Conservation (phyloP, 805 yeast genomes). For the Candida incommunis region DNA sequence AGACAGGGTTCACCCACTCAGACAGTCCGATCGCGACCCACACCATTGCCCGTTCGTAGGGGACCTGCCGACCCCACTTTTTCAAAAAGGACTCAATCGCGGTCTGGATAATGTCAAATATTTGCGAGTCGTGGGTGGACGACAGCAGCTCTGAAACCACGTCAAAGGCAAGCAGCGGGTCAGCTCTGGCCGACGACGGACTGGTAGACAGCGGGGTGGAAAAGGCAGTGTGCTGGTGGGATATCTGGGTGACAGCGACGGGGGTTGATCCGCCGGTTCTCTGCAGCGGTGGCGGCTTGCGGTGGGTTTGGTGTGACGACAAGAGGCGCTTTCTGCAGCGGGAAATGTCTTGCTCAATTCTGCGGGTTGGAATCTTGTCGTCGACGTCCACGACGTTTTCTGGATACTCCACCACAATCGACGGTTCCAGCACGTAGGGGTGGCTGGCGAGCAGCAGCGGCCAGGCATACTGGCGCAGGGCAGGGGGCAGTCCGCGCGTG, state of each 20-base stretch:
- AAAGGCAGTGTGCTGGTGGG: not conserved
- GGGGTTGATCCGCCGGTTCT: not conserved
- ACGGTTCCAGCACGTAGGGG: conserved; percentile 72
- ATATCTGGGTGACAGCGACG: not conserved
- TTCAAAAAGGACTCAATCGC: conserved; percentile 49
- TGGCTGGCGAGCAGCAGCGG: conserved; percentile 69
- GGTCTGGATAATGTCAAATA: conserved; percentile 28
- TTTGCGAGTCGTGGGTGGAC: conserved; percentile 2
- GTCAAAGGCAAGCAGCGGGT: not conserved
- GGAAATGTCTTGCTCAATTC: conserved; percentile 20
- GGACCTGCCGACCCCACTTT: conserved; percentile 68
- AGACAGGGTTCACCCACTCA: conserved; percentile 71
- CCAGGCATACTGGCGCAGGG: conserved; percentile 68
- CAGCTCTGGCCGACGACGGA: not conserved
- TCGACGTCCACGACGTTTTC: conserved; percentile 6
- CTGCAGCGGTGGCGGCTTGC: not conserved
- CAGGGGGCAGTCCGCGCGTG: conserved; percentile 75
- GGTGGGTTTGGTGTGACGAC: not conserved
- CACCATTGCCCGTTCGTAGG: conserved; percentile 68
- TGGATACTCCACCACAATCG: conserved; percentile 43
- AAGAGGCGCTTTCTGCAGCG: not conserved
- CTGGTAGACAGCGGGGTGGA: not conserved
- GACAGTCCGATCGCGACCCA: conserved; percentile 85
- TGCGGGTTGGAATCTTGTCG: conserved; percentile 14
- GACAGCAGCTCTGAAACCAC: not conserved